Conservation (phyloP, 257 asterid genomes). For the Lantana camara region DNA sequence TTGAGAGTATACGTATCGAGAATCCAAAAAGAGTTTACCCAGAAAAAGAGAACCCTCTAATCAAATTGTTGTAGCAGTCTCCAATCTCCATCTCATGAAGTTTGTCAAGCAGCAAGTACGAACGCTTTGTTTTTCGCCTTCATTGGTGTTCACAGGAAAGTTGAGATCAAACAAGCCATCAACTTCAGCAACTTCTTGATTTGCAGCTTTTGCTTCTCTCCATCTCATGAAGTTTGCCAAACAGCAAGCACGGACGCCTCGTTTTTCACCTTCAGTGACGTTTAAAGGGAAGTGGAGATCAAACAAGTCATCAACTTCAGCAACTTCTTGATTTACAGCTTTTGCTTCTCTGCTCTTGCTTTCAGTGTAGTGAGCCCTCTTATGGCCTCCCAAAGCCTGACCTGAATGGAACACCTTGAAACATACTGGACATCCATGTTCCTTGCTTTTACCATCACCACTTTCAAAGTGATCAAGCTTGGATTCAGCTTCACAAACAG, state of each 20-base stretch:
- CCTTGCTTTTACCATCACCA: conserved; percentile 30
- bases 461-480: conserved; percentile 17
- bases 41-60: conserved; percentile 18
- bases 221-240: conserved; percentile 26
- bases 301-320: conserved; percentile 25
- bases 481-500: conserved; percentile 16
- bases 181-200: conserved; percentile 33
- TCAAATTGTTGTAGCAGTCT: neutral
- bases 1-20: conserved; percentile 1
- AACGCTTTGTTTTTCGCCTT: conserved; percentile 33
- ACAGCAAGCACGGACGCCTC: conserved; percentile 36
- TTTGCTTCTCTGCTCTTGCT: conserved; percentile 32
- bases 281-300: conserved; percentile 53
- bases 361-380: conserved; percentile 69
- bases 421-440: conserved; percentile 52
- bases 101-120: conserved; percentile 39
- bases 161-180: conserved; percentile 45
- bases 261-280: conserved; percentile 32
- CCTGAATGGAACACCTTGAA: conserved; percentile 73
- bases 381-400: conserved; percentile 88
- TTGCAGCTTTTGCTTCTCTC: conserved; percentile 28
- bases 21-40: conserved; percentile 12
- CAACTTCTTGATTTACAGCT: conserved; percentile 31
- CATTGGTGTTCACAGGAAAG: conserved; percentile 38
- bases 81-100: neutral